phyloP scores from a whole-genome alignment of 805 yeast species.

The Myxozyma sirexii region DNA sequence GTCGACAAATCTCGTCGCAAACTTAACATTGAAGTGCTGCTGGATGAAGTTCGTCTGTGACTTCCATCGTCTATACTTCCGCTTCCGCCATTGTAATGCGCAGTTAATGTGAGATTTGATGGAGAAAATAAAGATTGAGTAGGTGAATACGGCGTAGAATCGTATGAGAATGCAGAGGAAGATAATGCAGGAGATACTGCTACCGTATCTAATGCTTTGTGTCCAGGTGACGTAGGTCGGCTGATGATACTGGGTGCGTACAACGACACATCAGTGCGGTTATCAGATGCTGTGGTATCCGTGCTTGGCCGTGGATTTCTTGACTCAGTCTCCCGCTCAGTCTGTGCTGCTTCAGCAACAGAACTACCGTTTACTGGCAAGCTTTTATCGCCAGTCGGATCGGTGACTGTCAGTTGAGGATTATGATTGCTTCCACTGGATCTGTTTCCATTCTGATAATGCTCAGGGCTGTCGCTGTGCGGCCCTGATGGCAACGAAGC shows the following conservation, averaged over 20 bases:
- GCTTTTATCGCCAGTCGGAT: neutral
- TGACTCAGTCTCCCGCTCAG: neutral
- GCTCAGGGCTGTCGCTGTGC: slow-evolving; percentile 3
- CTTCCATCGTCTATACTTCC: slow-evolving; percentile 8
- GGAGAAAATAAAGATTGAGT: slow-evolving; percentile 18
- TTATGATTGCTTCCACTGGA: neutral
- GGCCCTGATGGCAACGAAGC: slow-evolving; percentile 20
- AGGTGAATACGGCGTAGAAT: slow-evolving; percentile 15
- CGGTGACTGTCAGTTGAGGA: neutral
- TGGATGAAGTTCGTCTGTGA: slow-evolving; percentile 13
- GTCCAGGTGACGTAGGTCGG: neutral
- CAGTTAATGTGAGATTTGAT: slow-evolving; percentile 13
- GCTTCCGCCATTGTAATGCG: slow-evolving; percentile 1
- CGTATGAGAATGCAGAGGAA: slow-evolving; percentile 10
- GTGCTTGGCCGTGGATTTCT: neutral
- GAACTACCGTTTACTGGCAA: neutral
- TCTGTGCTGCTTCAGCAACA: neutral
- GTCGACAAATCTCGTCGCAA: slow-evolving; percentile 26
- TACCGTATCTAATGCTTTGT: neutral
- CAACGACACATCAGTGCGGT: neutral
- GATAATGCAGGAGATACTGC: slow-evolving; percentile 17
- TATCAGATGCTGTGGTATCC: slow-evolving; percentile 1
- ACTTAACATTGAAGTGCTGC: slow-evolving; percentile 13
- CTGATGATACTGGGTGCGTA: neutral
- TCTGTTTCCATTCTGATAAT: neutral